Conservation (phyloP, 257 asterid genomes). For the Solanum rostratum region DNA sequence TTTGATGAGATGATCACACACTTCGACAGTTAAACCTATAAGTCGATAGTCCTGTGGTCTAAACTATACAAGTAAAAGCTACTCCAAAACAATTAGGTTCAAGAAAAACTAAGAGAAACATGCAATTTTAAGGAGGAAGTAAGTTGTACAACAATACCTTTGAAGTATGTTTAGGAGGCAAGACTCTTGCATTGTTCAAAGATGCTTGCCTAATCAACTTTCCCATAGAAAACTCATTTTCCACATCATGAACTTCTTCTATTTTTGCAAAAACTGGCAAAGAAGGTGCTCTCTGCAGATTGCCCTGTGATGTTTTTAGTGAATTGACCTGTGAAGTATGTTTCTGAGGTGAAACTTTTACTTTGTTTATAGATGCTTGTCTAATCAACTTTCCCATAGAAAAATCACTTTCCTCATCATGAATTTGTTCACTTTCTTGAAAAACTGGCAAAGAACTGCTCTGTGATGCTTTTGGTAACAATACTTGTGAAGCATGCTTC, state of each 20-base stretch:
- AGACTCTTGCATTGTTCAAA: neutral
- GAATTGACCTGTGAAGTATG: neutral
- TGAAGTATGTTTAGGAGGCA: conserved; percentile 5
- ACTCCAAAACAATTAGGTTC: neutral
- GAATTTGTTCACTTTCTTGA: neutral
- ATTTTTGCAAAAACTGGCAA: conserved; percentile 19
- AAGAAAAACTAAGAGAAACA: neutral
- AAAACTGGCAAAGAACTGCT: conserved; percentile 13
- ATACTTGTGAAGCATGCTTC: neutral
- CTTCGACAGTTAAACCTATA: neutral
- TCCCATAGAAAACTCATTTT: conserved; percentile 43
- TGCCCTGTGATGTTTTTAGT: neutral
- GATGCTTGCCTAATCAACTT: conserved; percentile 63
- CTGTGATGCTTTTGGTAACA: neutral
- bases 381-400: conserved; percentile 45
- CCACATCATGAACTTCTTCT: conserved; percentile 13
- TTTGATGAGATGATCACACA: neutral
- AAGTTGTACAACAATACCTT: conserved; percentile 13
- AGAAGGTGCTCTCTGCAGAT: conserved; percentile 9
- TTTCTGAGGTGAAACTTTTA: neutral
- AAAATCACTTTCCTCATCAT: conserved; percentile 35
- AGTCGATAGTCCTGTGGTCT: rapidly evolving
- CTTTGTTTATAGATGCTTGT: conserved; percentile 44
- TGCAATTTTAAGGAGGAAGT: neutral
- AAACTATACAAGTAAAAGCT: neutral